These are phyloP conservation scores for Paramecium tetraurelia DNA, from an alignment of 73 alveolate species.

Conservation along the genomic window DNA sequence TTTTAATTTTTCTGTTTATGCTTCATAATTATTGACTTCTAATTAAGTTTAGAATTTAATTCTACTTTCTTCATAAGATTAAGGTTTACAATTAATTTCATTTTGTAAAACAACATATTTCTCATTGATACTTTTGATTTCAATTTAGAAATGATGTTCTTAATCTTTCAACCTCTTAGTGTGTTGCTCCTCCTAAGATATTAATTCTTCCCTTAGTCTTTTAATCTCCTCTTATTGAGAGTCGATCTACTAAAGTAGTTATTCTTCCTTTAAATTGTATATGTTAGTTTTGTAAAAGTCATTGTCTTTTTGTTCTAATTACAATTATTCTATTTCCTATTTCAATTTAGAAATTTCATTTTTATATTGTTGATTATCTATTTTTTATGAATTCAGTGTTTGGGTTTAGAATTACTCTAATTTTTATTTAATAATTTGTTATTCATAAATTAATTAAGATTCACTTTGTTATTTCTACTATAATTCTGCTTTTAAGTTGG, in stretches of 20 bases:
- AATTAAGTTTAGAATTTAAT: background rate
- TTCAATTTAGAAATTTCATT: background rate
- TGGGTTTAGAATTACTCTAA: background rate
- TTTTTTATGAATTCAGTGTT: background rate
- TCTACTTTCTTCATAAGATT: background rate
- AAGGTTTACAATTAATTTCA: background rate
- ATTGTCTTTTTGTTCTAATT: background rate
- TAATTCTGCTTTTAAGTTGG: background rate
- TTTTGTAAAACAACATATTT: background rate
- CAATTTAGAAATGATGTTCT: background rate
- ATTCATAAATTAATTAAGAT: background rate
- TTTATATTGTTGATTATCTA: background rate
- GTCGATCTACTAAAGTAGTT: background rate
- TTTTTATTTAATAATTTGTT: background rate
- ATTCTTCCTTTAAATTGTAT: background rate
- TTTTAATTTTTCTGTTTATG: background rate
- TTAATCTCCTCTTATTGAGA: background rate
- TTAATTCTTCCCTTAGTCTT: background rate
- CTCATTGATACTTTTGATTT: background rate
- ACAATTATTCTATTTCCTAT: background rate
- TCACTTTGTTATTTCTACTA: background rate
- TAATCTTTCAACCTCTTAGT: background rate
- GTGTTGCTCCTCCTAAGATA: background rate
- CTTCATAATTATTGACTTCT: background rate
- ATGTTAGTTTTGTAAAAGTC: background rate